These are phyloP conservation scores for Rosa multiflora DNA, from an alignment of 306 rosid species.

Conservation along the genomic window DNA sequence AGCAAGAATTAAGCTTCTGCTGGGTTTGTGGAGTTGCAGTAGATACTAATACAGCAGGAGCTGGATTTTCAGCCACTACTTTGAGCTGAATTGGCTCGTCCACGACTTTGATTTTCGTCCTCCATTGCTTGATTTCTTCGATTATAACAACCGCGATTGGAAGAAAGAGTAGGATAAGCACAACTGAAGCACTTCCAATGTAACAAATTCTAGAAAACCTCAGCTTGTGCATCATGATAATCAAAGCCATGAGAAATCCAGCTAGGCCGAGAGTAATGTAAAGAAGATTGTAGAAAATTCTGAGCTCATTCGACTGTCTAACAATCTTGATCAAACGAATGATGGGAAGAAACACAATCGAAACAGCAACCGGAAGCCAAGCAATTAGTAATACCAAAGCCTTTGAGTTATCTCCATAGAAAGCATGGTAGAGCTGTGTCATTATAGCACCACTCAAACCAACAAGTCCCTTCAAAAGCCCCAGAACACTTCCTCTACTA, in stretches of 20 bases:
- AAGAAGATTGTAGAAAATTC: conserved; percentile 49
- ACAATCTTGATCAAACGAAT: conserved; percentile 32
- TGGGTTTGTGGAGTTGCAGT: neutral
- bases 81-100: conserved; percentile 15
- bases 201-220: conserved; percentile 34
- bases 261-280: conserved; percentile 66
- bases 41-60: conserved; percentile 6
- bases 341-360: conserved; percentile 40
- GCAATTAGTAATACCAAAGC: conserved; percentile 54
- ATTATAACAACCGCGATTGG: conserved; percentile 46
- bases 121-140: conserved; percentile 43
- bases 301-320: conserved; percentile 41
- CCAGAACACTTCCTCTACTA: conserved; percentile 65
- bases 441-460: conserved; percentile 75
- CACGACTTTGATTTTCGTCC: conserved; percentile 16
- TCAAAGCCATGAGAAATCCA: conserved; percentile 57
- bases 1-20: conserved; percentile 25
- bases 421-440: conserved; percentile 53
- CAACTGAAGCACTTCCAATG: conserved; percentile 33
- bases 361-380: conserved; percentile 63
- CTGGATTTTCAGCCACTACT: conserved; percentile 23
- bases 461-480: conserved; percentile 66
- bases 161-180: conserved; percentile 39
- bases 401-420: conserved; percentile 46
- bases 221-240: conserved; percentile 44